Percentiles rank a stretch among this genome's conserved stretches.
phyloP scores from a whole-genome alignment of 495 filamentous ascomycete genomes.

The Lasiosphaeria miniovina region DNA sequence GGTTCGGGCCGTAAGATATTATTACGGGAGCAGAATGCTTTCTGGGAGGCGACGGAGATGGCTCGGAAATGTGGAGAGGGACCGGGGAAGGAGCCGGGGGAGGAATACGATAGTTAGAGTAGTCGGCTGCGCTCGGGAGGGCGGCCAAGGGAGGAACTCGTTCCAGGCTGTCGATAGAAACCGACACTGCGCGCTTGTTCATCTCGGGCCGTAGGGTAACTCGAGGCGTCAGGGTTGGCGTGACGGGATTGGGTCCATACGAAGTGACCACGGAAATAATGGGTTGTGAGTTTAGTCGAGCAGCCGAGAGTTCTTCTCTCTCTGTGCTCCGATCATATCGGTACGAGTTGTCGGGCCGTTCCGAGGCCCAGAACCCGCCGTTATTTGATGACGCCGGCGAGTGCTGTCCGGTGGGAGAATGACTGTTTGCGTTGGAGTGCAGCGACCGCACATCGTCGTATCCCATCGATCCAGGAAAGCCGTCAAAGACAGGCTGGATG shows the following conservation, averaged over 20 bases:
- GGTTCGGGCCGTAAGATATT: conserved; percentile 34
- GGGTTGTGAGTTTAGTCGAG: conserved; percentile 27
- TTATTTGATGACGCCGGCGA: conserved; percentile 22
- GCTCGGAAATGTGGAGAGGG: neutral
- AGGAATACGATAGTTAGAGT: conserved; percentile 21
- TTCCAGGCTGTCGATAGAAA: conserved; percentile 23
- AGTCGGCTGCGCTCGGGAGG: conserved; percentile 22
- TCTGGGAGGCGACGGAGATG: conserved; percentile 15
- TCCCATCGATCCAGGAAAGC: conserved; percentile 33
- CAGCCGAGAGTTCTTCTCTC: conserved; percentile 31
- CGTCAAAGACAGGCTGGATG: conserved; percentile 32
- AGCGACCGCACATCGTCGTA: conserved; percentile 33
- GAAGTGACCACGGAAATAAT: conserved; percentile 22
- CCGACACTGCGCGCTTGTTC: conserved; percentile 13
- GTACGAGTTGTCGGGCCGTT: neutral
- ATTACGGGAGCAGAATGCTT: conserved; percentile 19
- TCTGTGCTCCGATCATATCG: conserved; percentile 21
- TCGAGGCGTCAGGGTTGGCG: conserved; percentile 30
- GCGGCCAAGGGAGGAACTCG: conserved; percentile 20
- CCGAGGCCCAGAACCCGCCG: conserved; percentile 13
- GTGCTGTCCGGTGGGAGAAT: conserved; percentile 24
- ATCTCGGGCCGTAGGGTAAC: conserved; percentile 18
- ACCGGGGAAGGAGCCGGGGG: neutral
- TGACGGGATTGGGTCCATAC: conserved; percentile 36
- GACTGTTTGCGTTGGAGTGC: conserved; percentile 18